A percentile compares a stretch with the other conserved stretches of the same genome.
Evolutionary conservation across 2,329 filamentous ascomycete genomes (phyloP).

Genomic region (Penicillium sp.): DNA sequence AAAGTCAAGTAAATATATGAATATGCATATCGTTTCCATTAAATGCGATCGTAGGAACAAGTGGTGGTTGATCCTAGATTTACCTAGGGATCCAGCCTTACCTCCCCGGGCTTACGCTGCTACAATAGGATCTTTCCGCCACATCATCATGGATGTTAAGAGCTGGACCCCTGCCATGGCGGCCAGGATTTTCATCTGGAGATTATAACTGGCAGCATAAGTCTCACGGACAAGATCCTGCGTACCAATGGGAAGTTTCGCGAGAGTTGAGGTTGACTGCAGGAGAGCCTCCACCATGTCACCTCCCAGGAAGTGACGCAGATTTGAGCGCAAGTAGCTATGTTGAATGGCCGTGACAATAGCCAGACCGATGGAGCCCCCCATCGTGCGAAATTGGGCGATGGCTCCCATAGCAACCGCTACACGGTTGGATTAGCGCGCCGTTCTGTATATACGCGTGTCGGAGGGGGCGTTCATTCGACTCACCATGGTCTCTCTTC

Average conservation of each 20-base stretch:
- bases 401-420: constrained; percentile 16
- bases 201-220: constrained; percentile 1
- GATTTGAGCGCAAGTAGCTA: background rate
- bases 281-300: background rate
- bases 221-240: constrained; percentile 1
- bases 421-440: constrained; percentile 1
- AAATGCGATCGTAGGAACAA: too few species aligned
- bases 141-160: constrained; percentile 9
- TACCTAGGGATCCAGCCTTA: too few species aligned
- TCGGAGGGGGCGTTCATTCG: too few species aligned
- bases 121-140: constrained; percentile 9
- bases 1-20: too few species aligned
- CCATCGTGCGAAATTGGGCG: constrained; percentile 14
- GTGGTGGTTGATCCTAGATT: too few species aligned
- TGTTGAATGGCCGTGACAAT: constrained; percentile 11
- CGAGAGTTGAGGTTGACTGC: background rate
- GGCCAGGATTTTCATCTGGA: constrained; percentile 5
- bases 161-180: constrained; percentile 11
- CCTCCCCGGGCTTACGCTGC: constrained; percentile 1
- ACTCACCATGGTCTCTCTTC: constrained; percentile 2
- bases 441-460: background rate
- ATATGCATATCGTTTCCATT: too few species aligned
- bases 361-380: constrained; percentile 12
- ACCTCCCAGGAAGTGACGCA: background rate
- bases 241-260: background rate